These are phyloP conservation scores for Acanthamoeba lenticulata DNA, from an alignment of 208 protist genomes.

Conservation along the genomic window DNA sequence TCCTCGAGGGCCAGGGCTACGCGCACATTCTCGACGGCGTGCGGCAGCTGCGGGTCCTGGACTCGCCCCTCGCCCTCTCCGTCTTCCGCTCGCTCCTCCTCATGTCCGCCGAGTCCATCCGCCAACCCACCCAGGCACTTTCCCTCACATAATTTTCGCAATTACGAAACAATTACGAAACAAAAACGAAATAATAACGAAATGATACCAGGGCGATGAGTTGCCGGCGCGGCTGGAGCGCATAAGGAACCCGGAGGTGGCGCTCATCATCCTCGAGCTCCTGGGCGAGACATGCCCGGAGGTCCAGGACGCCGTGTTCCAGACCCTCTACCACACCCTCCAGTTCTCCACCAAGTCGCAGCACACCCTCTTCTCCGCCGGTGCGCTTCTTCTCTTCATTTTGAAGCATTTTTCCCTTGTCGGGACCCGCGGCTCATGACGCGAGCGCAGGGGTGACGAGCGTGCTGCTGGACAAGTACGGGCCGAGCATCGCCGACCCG, in stretches of 20 bases:
- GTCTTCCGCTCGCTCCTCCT: slow-evolving; percentile 9
- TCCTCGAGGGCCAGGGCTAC: slow-evolving; percentile 46
- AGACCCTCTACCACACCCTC: background rate
- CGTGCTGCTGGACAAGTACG: slow-evolving; percentile 48
- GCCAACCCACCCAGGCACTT: too few relatives aligned
- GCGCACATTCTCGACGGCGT: background rate
- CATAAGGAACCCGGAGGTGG: background rate
- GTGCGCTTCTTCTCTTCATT: background rate
- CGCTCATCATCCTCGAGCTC: slow-evolving; percentile 39
- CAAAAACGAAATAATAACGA: too few relatives aligned
- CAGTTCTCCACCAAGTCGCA: background rate
- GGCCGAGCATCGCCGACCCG: background rate
- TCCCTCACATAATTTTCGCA: background rate
- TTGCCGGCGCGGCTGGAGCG: background rate
- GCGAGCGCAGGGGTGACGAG: background rate
- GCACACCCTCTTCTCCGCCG: slow-evolving; percentile 5
- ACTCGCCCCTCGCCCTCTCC: background rate
- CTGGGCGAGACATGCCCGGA: background rate
- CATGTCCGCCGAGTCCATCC: slow-evolving; percentile 9
- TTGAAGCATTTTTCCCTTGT: background rate
- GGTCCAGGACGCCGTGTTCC: slow-evolving; percentile 40
- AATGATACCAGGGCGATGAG: background rate
- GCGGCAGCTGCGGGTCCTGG: background rate
- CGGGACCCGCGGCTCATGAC: background rate
- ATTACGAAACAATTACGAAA: background rate